Base-by-base conservation (phyloP, 352 stramenopile genomes). In the Phytophthora tubulina region DNA sequence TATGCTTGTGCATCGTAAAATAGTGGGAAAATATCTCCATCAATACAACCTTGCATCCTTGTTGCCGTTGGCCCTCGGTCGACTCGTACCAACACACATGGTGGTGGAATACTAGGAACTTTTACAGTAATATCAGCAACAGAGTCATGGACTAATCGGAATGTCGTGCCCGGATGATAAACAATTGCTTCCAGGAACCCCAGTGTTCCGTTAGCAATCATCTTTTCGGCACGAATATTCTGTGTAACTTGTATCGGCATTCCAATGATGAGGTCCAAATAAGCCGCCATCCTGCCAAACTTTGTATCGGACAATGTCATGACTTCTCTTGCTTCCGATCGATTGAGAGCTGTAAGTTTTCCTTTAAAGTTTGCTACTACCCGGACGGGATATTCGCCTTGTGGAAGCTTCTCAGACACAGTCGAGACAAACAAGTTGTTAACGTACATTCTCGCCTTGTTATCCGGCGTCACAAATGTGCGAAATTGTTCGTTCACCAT, bases 191-290 rank as follows among this genome's bases (percentile, higher is more conserved):
- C 52, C 17, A 74, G 33, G 0, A 0, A 27, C 2, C 38, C 67
- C 3, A 70, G 13, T 2, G 58, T 65, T 31, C 53, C 58, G 8
- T 74, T 73, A 1, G 66, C 66, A 10, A 73, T 32, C 21, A 59
- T 33, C 30, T 73, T 67, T 17, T 48, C 32, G 2, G 45, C 21
- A 14, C 45, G 3, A 38, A 55, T 41, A 5, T 66, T 66, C 48
- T 66, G 58, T 3, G 46, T 41, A 11, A 66, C 15, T 38, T 58
- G 58, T 32, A 66, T 45, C 4, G 42, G 55, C 55, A 63, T 63
- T 45, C 55, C 46, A 15, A 57, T 3, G 10, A 58, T 58, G 6
- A 58, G 13, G 15, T 51, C 46, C 6, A 66, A 8, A 5, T 52
- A 58, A 3, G 58, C 35, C 4, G 35, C 45, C 55, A 54, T 63